Evolutionary conservation across 495 filamentous ascomycete species (phyloP).

Genomic region (Darksidea phi): DNA sequence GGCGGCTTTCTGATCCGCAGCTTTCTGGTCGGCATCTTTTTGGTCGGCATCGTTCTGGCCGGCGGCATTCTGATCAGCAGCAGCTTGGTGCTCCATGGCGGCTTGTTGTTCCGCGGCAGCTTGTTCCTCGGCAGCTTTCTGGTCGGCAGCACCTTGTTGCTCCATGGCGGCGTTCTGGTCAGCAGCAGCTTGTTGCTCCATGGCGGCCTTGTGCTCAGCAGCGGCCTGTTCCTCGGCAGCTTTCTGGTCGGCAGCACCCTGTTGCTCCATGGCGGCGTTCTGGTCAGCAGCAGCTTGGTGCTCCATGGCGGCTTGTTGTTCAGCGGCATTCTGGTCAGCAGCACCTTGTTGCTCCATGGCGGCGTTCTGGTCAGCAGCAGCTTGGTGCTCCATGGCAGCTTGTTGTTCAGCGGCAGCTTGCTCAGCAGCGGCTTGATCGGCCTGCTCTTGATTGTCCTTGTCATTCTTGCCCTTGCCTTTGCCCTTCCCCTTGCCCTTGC

Average conservation of each 20-base stretch:
- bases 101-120: not conserved
- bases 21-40: not conserved
- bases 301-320: not conserved
- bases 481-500: slow-evolving; percentile 1
- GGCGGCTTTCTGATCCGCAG: not conserved
- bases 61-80: not conserved
- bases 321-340: slow-evolving; percentile 17
- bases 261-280: not conserved
- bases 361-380: slow-evolving; percentile 4
- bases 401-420: slow-evolving; percentile 4
- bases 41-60: not conserved
- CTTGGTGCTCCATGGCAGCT: not conserved
- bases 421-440: slow-evolving; percentile 16
- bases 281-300: not conserved
- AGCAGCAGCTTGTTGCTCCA: not conserved
- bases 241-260: not conserved
- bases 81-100: too few species aligned
- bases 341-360: not conserved
- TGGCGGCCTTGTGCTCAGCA: not conserved
- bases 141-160: not conserved
- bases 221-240: slow-evolving; percentile 2
- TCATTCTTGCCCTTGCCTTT: slow-evolving; percentile 3
- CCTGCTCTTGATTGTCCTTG: slow-evolving; percentile 23
- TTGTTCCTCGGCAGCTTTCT: not conserved
- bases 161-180: not conserved